A percentile compares a stretch with the other conserved stretches of the same genome.
Evolutionary conservation across 1,139 yeast species (phyloP).

Genomic region (Candida freyschussii): DNA sequence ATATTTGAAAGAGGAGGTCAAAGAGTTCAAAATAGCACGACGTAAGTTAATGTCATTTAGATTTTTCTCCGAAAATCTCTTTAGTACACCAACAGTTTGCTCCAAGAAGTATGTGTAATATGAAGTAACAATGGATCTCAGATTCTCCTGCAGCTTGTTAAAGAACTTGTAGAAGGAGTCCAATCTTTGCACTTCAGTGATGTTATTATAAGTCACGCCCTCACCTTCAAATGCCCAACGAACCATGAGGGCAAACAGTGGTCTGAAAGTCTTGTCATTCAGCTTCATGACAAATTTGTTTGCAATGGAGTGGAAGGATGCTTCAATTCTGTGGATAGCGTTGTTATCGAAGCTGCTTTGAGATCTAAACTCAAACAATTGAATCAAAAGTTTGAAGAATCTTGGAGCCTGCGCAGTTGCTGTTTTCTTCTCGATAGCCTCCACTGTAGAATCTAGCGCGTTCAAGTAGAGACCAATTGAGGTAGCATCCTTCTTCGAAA

Average conservation of each 20-base stretch:
- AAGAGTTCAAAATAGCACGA: conserved; percentile 65
- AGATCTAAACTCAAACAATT: conserved; percentile 66
- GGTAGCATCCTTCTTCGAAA: conserved; percentile 36
- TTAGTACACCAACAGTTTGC: conserved; percentile 53
- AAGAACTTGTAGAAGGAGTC: conserved; percentile 82
- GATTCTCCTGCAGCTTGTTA: conserved; percentile 74
- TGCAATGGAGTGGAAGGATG: conserved; percentile 69
- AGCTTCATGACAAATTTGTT: conserved; percentile 79
- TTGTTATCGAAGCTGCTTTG: conserved; percentile 57
- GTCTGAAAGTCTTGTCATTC: conserved; percentile 91
- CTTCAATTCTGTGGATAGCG: conserved; percentile 76
- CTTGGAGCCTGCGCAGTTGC: conserved; percentile 67
- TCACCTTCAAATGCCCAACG: conserved; percentile 92
- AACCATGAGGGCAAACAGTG: conserved; percentile 80
- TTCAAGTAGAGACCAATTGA: conserved; percentile 70
- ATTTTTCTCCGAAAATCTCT: conserved; percentile 39
- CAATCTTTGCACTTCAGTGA: conserved; percentile 49
- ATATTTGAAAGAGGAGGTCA: conserved; percentile 74
- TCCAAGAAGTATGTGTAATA: conserved; percentile 85
- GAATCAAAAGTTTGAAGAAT: conserved; percentile 66
- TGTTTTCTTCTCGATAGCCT: conserved; percentile 63
- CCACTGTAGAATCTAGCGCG: conserved; percentile 60
- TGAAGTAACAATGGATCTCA: conserved; percentile 82
- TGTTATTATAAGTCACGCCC: conserved; percentile 44
- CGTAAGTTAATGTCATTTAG: conserved; percentile 51